Percentiles rank a stretch among this genome's conserved stretches.
These are phyloP conservation scores for Alnus glutinosa DNA, from an alignment of 306 rosid genomes.

Conservation along the genomic window DNA sequence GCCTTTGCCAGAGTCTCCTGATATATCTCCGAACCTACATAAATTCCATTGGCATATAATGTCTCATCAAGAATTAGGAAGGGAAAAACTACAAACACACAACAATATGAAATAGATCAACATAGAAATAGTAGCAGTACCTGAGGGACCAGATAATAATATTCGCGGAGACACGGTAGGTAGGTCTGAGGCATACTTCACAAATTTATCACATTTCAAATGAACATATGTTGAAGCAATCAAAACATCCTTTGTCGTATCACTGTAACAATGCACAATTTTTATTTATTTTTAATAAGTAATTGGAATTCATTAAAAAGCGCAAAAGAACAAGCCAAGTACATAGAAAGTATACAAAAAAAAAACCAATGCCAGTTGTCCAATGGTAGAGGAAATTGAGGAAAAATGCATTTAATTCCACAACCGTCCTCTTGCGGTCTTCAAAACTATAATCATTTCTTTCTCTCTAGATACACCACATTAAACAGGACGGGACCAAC, in stretches of 20 bases:
- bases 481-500: too few relatives aligned
- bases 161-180: slow-evolving; percentile 76
- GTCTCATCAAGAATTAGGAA: slow-evolving; percentile 16
- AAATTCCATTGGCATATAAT: slow-evolving; percentile 19
- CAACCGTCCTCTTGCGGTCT: too few relatives aligned
- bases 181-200: slow-evolving; percentile 70
- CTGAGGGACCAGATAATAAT: slow-evolving; percentile 92
- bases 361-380: too few relatives aligned
- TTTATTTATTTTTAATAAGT: too few relatives aligned
- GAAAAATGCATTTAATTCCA: too few relatives aligned
- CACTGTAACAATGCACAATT: slow-evolving; percentile 56
- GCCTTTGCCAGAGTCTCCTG: slow-evolving; percentile 92
- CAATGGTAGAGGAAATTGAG: too few relatives aligned
- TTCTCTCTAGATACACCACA: too few relatives aligned
- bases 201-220: slow-evolving; percentile 72
- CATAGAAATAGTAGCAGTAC: slow-evolving; percentile 36
- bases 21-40: slow-evolving; percentile 92
- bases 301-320: too few relatives aligned
- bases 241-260: slow-evolving; percentile 76
- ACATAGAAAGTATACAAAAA: too few relatives aligned
- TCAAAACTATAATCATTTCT: too few relatives aligned
- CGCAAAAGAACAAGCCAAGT: too few relatives aligned
- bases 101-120: not conserved
- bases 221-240: slow-evolving; percentile 73
- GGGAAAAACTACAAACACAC: not conserved